A percentile compares a stretch with the other conserved stretches of the same genome.
Evolutionary conservation across 495 filamentous ascomycete species (phyloP).

Genomic region (Lepraria neglecta): DNA sequence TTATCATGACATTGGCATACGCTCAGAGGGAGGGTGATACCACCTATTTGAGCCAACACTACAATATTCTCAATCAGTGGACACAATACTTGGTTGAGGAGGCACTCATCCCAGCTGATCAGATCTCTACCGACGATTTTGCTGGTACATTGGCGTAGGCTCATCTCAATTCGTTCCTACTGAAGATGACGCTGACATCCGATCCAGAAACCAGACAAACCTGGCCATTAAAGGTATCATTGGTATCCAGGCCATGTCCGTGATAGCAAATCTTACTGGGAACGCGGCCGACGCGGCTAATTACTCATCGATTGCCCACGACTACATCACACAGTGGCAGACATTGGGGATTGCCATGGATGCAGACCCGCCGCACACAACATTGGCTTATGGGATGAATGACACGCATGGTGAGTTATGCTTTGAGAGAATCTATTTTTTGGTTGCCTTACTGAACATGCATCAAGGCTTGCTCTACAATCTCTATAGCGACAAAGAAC

Average conservation of each 20-base stretch:
- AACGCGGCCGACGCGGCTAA: conserved; percentile 55
- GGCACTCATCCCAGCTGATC: conserved; percentile 75
- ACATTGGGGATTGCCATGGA: conserved; percentile 64
- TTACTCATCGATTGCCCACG: conserved; percentile 59
- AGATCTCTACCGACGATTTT: conserved; percentile 91
- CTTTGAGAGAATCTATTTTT: neutral
- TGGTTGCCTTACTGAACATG: neutral
- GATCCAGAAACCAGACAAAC: conserved; percentile 71
- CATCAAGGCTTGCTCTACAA: conserved; percentile 42
- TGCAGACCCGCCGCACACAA: conserved; percentile 63
- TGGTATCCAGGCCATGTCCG: conserved; percentile 83
- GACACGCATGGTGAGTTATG: conserved; percentile 35
- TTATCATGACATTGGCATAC: conserved; percentile 82
- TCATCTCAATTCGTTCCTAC: neutral
- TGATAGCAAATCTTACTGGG: conserved; percentile 62
- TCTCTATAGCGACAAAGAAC: conserved; percentile 44
- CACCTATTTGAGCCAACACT: conserved; percentile 50
- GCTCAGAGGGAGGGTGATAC: conserved; percentile 41
- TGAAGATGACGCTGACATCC: neutral
- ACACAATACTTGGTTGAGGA: conserved; percentile 75
- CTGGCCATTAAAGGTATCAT: conserved; percentile 88
- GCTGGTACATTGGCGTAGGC: conserved; percentile 74
- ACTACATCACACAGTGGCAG: conserved; percentile 76
- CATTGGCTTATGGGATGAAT: conserved; percentile 61
- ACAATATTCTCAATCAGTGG: conserved; percentile 77